Evolutionary conservation across 345 rosid genomes (phyloP).

Genomic region (Aquilaria yunnanensis): DNA sequence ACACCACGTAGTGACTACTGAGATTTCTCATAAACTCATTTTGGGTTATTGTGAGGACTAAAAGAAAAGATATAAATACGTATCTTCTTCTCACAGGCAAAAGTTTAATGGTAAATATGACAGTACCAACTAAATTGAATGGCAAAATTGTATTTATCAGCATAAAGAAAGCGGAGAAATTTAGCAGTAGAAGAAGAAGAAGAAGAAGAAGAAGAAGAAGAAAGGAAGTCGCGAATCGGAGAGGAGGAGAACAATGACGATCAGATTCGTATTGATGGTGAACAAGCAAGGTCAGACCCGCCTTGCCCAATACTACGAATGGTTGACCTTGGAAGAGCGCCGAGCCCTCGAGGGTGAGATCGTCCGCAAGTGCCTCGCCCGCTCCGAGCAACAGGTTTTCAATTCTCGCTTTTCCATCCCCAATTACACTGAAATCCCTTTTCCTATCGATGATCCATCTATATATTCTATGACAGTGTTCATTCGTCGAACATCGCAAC

Average conservation of each 20-base stretch:
- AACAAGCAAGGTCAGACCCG: slow-evolving; percentile 99
- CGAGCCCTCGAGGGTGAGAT: slow-evolving; percentile 99
- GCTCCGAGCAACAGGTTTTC: slow-evolving; percentile 84
- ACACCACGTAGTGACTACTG: too few relatives aligned
- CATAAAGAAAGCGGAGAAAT: background rate
- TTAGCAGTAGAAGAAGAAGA: background rate
- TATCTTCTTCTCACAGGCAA: too few relatives aligned
- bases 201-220: background rate
- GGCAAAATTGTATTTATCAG: too few relatives aligned
- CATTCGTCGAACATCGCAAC: slow-evolving; percentile 97
- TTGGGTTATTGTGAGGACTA: too few relatives aligned
- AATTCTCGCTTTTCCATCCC: background rate
- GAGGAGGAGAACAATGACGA: slow-evolving; percentile 50
- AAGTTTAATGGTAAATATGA: too few relatives aligned
- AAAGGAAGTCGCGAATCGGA: slow-evolving; percentile 1
- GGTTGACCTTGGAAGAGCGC: slow-evolving; percentile 96
- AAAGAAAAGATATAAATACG: too few relatives aligned
- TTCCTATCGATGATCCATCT: background rate
- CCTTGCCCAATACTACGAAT: slow-evolving; percentile 95
- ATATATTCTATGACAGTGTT: slow-evolving; percentile 48
- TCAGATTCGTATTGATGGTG: slow-evolving; percentile 95
- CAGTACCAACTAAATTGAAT: too few relatives aligned
- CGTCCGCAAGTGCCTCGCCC: slow-evolving; percentile 99
- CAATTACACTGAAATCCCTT: background rate
- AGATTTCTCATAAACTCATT: too few relatives aligned